phyloP scores from a whole-genome alignment of 371 early-diverging fungal genomes.

The Saksenaea vasiformis region DNA sequence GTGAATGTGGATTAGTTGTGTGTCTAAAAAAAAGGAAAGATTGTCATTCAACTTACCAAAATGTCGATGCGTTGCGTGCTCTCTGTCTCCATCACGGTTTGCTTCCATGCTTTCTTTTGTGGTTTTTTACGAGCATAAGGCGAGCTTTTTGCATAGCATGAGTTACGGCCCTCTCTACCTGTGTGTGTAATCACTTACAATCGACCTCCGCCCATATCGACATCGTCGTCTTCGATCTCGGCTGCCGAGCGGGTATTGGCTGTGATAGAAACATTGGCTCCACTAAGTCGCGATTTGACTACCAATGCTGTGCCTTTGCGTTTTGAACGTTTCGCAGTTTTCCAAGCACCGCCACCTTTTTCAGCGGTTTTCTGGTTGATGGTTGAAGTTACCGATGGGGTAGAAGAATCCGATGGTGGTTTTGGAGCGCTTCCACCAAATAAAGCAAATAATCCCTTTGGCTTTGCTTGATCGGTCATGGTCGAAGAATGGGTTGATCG shows the following conservation, averaged over 20 bases:
- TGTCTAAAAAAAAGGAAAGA: background rate
- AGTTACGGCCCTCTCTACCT: background rate
- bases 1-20: background rate
- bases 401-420: background rate
- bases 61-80: slow-evolving; percentile 29
- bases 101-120: slow-evolving; percentile 12
- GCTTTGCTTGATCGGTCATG: background rate
- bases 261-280: slow-evolving; percentile 27
- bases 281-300: slow-evolving; percentile 23
- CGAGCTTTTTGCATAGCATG: slow-evolving; percentile 23
- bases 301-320: slow-evolving; percentile 20
- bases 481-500: background rate
- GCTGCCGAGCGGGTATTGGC: slow-evolving; percentile 16
- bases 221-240: slow-evolving; percentile 26
- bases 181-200: slow-evolving; percentile 24
- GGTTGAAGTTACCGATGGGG: slow-evolving; percentile 8
- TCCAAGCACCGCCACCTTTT: slow-evolving; percentile 28
- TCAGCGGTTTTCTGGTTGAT: background rate
- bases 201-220: slow-evolving; percentile 31
- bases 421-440: slow-evolving; percentile 29
- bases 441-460: slow-evolving; percentile 35
- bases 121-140: slow-evolving; percentile 35
- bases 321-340: slow-evolving; percentile 14
- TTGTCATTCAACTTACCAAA: slow-evolving; percentile 27
- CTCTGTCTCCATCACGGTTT: slow-evolving; percentile 5